Percentiles rank a stretch among this genome's conserved stretches.
Conservation (phyloP, 1,284 basidiomycete genomes). For the Sanghuangporus baumii region DNA sequence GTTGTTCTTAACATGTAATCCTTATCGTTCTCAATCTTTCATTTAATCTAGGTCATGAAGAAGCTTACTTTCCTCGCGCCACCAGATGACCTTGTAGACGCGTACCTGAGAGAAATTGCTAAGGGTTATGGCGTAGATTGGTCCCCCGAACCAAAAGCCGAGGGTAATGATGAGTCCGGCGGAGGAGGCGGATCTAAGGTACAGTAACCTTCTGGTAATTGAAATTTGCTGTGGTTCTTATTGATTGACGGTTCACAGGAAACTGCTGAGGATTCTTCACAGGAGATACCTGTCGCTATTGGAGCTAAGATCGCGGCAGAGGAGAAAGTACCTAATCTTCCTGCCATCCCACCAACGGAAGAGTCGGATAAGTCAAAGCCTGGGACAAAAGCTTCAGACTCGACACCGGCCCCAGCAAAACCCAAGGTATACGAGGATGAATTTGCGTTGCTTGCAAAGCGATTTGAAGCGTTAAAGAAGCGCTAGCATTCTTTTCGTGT, state of each 20-base stretch:
- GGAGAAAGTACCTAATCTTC: slow-evolving; percentile 9
- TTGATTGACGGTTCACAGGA: slow-evolving; percentile 3
- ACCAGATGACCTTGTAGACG: slow-evolving; percentile 70
- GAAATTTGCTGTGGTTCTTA: background rate
- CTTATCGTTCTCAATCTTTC: background rate
- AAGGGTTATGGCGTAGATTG: slow-evolving; percentile 81
- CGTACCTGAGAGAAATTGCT: slow-evolving; percentile 84
- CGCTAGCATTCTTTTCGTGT: slow-evolving; percentile 33
- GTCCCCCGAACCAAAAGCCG: slow-evolving; percentile 29
- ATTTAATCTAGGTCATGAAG: slow-evolving; percentile 48
- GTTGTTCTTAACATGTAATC: slow-evolving; percentile 23
- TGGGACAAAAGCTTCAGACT: slow-evolving; percentile 20
- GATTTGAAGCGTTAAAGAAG: slow-evolving; percentile 80
- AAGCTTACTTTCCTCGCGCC: slow-evolving; percentile 74
- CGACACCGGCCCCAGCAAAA: slow-evolving; percentile 24
- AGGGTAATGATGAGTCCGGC: slow-evolving; percentile 25
- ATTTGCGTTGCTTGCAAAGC: slow-evolving; percentile 62
- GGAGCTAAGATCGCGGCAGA: slow-evolving; percentile 5
- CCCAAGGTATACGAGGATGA: slow-evolving; percentile 50
- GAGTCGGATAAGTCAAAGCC: slow-evolving; percentile 20
- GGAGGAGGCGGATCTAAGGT: slow-evolving; percentile 32
- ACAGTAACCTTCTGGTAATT: background rate
- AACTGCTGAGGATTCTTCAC: background rate
- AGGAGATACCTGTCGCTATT: background rate
- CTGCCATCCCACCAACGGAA: slow-evolving; percentile 18